These are phyloP conservation scores for Tetracladium setigerum DNA, from an alignment of 495 filamentous ascomycete genomes.

Conservation along the genomic window DNA sequence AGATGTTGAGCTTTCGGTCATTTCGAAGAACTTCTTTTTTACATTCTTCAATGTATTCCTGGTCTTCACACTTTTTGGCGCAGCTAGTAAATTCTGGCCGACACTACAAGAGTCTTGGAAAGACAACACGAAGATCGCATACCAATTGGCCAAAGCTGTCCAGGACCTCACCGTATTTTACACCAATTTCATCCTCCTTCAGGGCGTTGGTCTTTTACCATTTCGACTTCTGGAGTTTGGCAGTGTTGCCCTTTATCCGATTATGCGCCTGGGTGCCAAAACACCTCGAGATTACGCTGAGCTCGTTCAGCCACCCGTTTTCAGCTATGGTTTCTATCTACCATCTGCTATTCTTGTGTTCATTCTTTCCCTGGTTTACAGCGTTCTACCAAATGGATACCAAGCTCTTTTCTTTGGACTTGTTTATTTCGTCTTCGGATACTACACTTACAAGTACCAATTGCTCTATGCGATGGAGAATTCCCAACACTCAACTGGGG, in stretches of 20 bases:
- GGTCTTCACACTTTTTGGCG: slow-evolving; percentile 85
- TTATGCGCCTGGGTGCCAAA: slow-evolving; percentile 67
- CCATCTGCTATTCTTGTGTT: slow-evolving; percentile 86
- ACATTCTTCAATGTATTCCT: slow-evolving; percentile 99
- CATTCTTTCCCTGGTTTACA: slow-evolving; percentile 93
- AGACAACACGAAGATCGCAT: slow-evolving; percentile 72
- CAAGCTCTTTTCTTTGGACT: slow-evolving; percentile 76
- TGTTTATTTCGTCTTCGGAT: slow-evolving; percentile 80
- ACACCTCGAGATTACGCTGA: slow-evolving; percentile 90
- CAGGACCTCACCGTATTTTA: slow-evolving; percentile 74
- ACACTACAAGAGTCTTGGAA: slow-evolving; percentile 63
- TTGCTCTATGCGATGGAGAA: slow-evolving; percentile 98
- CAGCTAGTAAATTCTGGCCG: slow-evolving; percentile 64
- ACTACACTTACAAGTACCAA: slow-evolving; percentile 97
- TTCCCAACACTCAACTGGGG: slow-evolving; percentile 89
- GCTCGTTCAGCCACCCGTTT: slow-evolving; percentile 72
- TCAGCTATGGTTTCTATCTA: slow-evolving; percentile 94
- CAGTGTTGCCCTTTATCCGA: slow-evolving; percentile 74
- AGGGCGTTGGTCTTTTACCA: slow-evolving; percentile 86
- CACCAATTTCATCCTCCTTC: slow-evolving; percentile 88
- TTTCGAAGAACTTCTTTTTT: slow-evolving; percentile 99
- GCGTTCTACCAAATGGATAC: slow-evolving; percentile 75
- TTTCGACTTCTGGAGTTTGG: slow-evolving; percentile 90
- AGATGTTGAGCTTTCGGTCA: slow-evolving; percentile 89
- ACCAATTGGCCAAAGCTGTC: slow-evolving; percentile 66